These are phyloP conservation scores for Misopates orontium DNA, from an alignment of 257 asterid species.

Conservation along the genomic window DNA sequence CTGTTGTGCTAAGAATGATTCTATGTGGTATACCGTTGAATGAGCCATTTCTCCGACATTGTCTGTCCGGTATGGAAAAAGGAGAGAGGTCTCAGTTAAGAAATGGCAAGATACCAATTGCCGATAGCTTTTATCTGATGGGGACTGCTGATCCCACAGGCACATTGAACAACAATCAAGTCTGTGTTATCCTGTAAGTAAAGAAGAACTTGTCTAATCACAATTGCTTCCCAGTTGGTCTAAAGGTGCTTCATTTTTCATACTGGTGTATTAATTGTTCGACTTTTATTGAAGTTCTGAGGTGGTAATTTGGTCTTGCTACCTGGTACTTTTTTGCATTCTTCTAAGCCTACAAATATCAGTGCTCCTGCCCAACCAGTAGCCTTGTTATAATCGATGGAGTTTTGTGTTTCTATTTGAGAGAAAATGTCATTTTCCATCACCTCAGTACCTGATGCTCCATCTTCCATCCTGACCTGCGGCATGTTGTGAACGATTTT, in stretches of 20 bases:
- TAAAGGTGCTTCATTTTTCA: constrained; percentile 7
- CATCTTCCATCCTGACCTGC: not conserved
- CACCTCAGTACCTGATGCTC: constrained; percentile 4
- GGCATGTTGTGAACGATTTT: not conserved
- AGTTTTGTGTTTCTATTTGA: not conserved
- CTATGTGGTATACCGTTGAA: constrained; percentile 63
- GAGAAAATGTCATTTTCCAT: not conserved
- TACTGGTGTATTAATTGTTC: not conserved
- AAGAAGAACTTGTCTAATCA: constrained; percentile 18
- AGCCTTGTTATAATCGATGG: not conserved
- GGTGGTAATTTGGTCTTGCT: constrained; percentile 5
- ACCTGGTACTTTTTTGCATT: not conserved
- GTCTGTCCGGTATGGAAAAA: constrained; percentile 45
- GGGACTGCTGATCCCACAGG: constrained; percentile 93
- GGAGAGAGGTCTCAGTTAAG: constrained; percentile 44
- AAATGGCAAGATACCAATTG: constrained; percentile 65
- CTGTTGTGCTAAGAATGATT: constrained; percentile 65
- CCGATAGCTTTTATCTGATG: constrained; percentile 78
- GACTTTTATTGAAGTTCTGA: not conserved
- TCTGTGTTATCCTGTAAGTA: constrained; percentile 82
- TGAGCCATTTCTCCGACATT: constrained; percentile 70
- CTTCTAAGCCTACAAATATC: not conserved
- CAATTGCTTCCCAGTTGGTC: not conserved
- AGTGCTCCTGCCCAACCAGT: constrained; percentile 2
- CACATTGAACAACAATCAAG: constrained; percentile 56